Percentiles rank a stretch among this genome's conserved stretches.
Conservation (phyloP, 768 basidiomycete species). For the Lentinula boryana region DNA sequence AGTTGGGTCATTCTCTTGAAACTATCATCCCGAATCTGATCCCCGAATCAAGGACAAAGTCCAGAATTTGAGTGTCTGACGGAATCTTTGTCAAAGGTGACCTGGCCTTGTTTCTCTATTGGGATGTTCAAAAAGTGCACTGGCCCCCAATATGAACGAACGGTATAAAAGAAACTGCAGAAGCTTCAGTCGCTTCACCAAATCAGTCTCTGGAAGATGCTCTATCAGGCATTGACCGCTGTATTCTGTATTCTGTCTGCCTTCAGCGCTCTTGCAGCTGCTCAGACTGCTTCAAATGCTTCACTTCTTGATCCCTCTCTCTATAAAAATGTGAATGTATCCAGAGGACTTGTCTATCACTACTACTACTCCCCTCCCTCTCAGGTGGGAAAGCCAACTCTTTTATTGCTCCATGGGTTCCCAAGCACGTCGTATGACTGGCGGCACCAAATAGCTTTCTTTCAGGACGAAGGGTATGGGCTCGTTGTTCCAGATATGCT, state of each 20-base stretch:
- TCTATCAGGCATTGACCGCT: neutral
- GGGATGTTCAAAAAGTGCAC: too few relatives aligned
- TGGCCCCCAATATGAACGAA: too few relatives aligned
- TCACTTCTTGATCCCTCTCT: constrained; percentile 15
- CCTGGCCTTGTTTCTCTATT: too few relatives aligned
- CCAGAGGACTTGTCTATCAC: constrained; percentile 17
- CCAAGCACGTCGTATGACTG: constrained; percentile 37
- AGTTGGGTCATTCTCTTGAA: too few relatives aligned
- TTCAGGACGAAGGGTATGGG: constrained; percentile 30
- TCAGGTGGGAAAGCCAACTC: constrained; percentile 20
- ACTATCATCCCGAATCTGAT: too few relatives aligned
- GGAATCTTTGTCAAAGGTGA: too few relatives aligned
- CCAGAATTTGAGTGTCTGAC: too few relatives aligned
- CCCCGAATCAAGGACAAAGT: too few relatives aligned
- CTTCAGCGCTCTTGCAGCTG: neutral
- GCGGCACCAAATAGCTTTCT: constrained; percentile 26
- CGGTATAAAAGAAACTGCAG: too few relatives aligned
- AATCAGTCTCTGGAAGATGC: neutral
- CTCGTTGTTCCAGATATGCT: constrained; percentile 42
- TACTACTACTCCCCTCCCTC: constrained; percentile 10
- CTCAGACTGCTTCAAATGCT: neutral
- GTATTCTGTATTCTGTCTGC: neutral
- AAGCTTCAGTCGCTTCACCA: neutral
- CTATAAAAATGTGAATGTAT: constrained; percentile 13
- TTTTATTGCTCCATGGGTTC: constrained; percentile 41